phyloP scores from a whole-genome alignment of 371 early-diverging fungal genomes.

The Saksenaea oblongispora region DNA sequence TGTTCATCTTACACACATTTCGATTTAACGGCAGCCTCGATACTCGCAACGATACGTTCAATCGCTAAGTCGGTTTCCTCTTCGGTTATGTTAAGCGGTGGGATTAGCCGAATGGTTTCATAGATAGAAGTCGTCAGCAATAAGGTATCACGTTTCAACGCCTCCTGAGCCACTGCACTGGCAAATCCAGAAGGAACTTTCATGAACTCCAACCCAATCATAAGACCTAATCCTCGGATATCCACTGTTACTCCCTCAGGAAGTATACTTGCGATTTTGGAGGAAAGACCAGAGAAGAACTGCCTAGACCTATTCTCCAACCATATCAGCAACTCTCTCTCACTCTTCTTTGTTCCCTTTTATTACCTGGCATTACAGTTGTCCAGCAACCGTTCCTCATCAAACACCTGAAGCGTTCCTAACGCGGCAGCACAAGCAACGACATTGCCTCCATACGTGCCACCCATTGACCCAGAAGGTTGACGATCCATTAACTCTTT shows the following conservation, averaged over 20 bases:
- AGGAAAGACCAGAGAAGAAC: constrained; percentile 42
- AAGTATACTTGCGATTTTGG: constrained; percentile 37
- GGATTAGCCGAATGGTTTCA: constrained; percentile 60
- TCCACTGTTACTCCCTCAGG: constrained; percentile 46
- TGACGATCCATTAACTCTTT: constrained; percentile 45
- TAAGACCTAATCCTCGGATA: constrained; percentile 61
- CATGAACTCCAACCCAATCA: constrained; percentile 62
- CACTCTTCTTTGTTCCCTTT: neutral
- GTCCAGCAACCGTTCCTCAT: constrained; percentile 41
- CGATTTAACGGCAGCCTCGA: constrained; percentile 37
- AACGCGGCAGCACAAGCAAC: constrained; percentile 51
- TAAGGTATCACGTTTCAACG: constrained; percentile 48
- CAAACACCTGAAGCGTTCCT: constrained; percentile 47
- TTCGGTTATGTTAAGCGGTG: constrained; percentile 55
- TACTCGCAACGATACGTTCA: constrained; percentile 38
- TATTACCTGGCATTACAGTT: constrained; percentile 40
- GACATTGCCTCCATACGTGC: constrained; percentile 54
- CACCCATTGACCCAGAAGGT: constrained; percentile 48
- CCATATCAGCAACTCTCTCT: neutral
- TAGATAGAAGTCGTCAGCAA: constrained; percentile 59
- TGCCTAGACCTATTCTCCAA: constrained; percentile 39
- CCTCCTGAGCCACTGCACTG: constrained; percentile 34
- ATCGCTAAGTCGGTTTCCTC: constrained; percentile 53
- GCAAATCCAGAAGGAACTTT: constrained; percentile 47
- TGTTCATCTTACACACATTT: neutral